Conservation (phyloP, 208 protist genomes). For the Acanthamoeba culbertsoni region DNA sequence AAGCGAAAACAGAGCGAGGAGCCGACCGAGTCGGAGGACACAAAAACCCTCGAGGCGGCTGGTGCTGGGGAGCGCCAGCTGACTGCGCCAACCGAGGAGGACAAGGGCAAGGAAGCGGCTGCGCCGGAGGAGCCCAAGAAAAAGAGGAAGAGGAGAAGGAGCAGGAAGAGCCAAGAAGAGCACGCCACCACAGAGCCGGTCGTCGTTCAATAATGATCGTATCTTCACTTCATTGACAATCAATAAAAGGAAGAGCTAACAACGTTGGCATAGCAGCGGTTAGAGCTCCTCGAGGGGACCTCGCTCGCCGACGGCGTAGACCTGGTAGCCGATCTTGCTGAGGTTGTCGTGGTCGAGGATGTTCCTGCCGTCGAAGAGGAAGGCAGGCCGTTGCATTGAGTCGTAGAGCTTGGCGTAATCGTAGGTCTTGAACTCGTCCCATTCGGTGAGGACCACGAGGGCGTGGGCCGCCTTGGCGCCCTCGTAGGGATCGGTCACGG, state of each 20-base stretch:
- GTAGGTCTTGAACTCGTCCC: conserved; percentile 93
- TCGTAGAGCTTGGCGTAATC: conserved; percentile 82
- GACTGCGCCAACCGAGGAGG: no score
- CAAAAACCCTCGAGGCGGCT: no score
- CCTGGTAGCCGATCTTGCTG: conserved; percentile 89
- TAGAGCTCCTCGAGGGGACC: neutral
- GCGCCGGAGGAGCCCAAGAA: neutral
- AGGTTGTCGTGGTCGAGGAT: conserved; percentile 86
- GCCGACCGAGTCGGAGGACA: neutral
- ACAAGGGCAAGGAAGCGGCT: no score
- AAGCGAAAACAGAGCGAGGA: neutral
- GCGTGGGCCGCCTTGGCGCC: conserved; percentile 87
- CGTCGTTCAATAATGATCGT: neutral
- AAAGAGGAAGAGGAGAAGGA: neutral
- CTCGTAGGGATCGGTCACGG: conserved; percentile 79
- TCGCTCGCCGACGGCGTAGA: conserved; percentile 87
- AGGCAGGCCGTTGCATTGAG: conserved; percentile 93
- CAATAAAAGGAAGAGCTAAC: no score
- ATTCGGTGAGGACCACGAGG: conserved; percentile 96
- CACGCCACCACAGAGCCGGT: neutral
- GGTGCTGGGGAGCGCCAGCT: no score
- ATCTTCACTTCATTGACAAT: neutral
- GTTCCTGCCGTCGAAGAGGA: conserved; percentile 94
- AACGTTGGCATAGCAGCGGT: no score
- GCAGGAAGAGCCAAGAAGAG: neutral